Conservation (phyloP, 306 rosid genomes). For the Pterocarpus macrocarpus region DNA sequence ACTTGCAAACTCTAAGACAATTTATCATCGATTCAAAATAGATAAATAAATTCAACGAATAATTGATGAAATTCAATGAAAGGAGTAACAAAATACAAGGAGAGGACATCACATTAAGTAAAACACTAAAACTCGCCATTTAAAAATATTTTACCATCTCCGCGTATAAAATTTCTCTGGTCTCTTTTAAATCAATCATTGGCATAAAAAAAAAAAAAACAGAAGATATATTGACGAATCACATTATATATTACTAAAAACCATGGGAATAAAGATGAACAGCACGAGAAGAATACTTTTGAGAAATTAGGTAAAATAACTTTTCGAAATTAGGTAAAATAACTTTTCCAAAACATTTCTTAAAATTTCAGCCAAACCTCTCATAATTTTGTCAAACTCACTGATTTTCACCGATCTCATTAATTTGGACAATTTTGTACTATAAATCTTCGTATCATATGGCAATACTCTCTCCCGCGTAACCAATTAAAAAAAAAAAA, state of each 20-base stretch:
- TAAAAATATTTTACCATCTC: background rate
- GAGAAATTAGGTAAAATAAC: background rate
- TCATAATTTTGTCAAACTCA: too few species aligned
- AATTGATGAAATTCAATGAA: conserved; percentile 10
- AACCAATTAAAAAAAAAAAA: too few species aligned
- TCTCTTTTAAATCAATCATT: background rate
- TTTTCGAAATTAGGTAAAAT: background rate
- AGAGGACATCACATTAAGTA: background rate
- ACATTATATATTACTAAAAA: too few species aligned
- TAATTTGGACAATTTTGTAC: too few species aligned
- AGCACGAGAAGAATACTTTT: too few species aligned
- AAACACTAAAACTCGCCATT: background rate
- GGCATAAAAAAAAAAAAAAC: background rate
- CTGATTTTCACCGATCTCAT: too few species aligned
- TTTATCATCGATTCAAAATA: conserved; percentile 1
- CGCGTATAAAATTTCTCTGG: background rate
- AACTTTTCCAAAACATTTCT: background rate
- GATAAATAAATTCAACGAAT: background rate
- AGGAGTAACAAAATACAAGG: background rate
- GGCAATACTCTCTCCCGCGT: too few species aligned
- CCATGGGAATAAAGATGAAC: too few species aligned
- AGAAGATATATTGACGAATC: too few species aligned
- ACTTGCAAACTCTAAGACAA: conserved; percentile 69
- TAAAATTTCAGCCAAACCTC: too few species aligned
- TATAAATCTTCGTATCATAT: too few species aligned